phyloP scores from a whole-genome alignment of 1,284 basidiomycete genomes.

The Malassezia pachydermatis region DNA sequence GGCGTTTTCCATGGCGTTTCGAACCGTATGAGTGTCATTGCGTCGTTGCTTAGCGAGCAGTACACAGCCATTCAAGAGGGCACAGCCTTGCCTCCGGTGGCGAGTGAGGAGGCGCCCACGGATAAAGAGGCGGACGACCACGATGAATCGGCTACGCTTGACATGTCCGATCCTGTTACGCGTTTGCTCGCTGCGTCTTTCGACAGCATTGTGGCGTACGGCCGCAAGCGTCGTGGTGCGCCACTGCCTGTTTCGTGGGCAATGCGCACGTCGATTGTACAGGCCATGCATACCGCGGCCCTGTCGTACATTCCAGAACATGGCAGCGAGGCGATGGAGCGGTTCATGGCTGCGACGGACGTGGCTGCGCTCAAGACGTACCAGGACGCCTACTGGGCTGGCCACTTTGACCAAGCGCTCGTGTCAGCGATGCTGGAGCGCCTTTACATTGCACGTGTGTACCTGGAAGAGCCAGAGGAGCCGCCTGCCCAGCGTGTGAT shows the following conservation, averaged over 20 bases:
- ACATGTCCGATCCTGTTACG: conserved; percentile 12
- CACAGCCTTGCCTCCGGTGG: neutral
- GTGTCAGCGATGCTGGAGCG: conserved; percentile 17
- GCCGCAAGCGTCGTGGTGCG: conserved; percentile 18
- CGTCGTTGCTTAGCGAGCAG: conserved; percentile 13
- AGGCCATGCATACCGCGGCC: conserved; percentile 9
- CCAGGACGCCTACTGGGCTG: conserved; percentile 15
- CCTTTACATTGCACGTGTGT: conserved; percentile 18
- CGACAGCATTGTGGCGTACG: conserved; percentile 14
- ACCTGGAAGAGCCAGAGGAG: conserved; percentile 18
- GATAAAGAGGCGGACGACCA: neutral
- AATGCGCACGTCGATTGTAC: conserved; percentile 9
- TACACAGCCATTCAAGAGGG: conserved; percentile 7
- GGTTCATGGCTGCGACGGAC: conserved; percentile 14
- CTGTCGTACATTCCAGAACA: conserved; percentile 13
- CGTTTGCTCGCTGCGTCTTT: conserved; percentile 12
- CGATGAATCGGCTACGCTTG: neutral
- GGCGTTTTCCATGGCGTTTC: conserved; percentile 16
- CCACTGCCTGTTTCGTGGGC: conserved; percentile 17
- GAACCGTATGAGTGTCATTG: conserved; percentile 15
- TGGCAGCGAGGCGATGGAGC: conserved; percentile 13
- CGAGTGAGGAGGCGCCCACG: neutral
- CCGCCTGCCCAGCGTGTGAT: conserved; percentile 13
- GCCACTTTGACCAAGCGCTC: conserved; percentile 16
- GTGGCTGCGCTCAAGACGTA: conserved; percentile 1